Evolutionary conservation across 768 basidiomycete genomes (phyloP).

Genomic region (Suillus variegatus): DNA sequence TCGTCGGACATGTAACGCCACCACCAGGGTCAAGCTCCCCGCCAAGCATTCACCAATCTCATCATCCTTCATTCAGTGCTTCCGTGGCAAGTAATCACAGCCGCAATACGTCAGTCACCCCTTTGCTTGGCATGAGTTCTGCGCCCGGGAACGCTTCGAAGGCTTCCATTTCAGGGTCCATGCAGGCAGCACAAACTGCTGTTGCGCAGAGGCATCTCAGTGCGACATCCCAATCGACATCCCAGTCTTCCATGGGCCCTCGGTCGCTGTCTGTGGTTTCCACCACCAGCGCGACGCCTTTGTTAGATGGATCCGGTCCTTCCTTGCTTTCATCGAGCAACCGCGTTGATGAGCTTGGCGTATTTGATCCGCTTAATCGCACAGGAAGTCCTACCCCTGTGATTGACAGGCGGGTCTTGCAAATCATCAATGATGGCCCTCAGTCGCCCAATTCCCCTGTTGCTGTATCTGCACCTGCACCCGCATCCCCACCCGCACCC

Average conservation of each 20-base stretch:
- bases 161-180: slow-evolving; percentile 47
- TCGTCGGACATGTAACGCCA: slow-evolving; percentile 47
- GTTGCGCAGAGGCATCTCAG: slow-evolving; percentile 10
- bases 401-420: slow-evolving; percentile 27
- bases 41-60: slow-evolving; percentile 25
- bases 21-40: slow-evolving; percentile 31
- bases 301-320: not conserved
- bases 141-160: slow-evolving; percentile 29
- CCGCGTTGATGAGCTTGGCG: slow-evolving; percentile 21
- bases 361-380: slow-evolving; percentile 19
- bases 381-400: slow-evolving; percentile 23
- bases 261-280: slow-evolving; percentile 26
- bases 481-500: not conserved
- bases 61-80: slow-evolving; percentile 5
- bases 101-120: slow-evolving; percentile 26
- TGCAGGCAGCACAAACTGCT: slow-evolving; percentile 31
- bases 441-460: slow-evolving; percentile 19
- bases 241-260: slow-evolving; percentile 12
- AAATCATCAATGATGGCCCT: slow-evolving; percentile 27
- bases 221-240: slow-evolving; percentile 4
- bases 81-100: slow-evolving; percentile 19
- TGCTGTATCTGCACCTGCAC: not conserved
- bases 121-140: slow-evolving; percentile 21
- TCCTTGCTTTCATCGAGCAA: slow-evolving; percentile 7
- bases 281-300: slow-evolving; percentile 2